Percentiles rank a stretch among this genome's conserved stretches.
Evolutionary conservation across 2,329 filamentous ascomycete genomes (phyloP).

Genomic region (Berkeleyomyces basicola): DNA sequence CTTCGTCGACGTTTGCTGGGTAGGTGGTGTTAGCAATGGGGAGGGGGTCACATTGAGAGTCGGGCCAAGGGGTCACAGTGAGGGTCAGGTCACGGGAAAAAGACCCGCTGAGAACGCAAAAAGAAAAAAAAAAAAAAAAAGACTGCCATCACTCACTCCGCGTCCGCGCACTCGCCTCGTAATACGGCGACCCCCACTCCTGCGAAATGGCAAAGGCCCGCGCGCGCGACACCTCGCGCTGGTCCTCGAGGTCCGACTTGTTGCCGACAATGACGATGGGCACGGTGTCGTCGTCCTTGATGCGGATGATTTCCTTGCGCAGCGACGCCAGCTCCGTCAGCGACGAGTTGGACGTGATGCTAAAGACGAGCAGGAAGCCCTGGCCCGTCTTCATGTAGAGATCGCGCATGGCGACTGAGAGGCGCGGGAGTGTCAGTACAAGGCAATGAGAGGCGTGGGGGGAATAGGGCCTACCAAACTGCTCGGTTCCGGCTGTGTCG

Average conservation of each 20-base stretch:
- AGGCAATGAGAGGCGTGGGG: constrained; percentile 6
- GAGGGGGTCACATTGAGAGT: not conserved
- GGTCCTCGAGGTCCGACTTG: constrained; percentile 79
- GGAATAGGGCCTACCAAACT: constrained; percentile 56
- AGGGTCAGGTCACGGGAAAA: constrained; percentile 3
- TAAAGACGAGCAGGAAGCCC: constrained; percentile 82
- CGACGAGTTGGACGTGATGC: constrained; percentile 74
- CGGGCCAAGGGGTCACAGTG: not conserved
- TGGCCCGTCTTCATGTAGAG: constrained; percentile 89
- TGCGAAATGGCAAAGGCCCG: constrained; percentile 75
- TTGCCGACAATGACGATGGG: constrained; percentile 86
- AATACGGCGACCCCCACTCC: constrained; percentile 77
- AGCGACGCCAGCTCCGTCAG: constrained; percentile 65
- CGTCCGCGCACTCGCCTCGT: constrained; percentile 72
- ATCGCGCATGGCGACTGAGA: constrained; percentile 49
- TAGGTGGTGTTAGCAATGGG: not conserved
- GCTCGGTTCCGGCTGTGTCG: constrained; percentile 81
- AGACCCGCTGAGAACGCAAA: not conserved
- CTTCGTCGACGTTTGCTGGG: constrained; percentile 70
- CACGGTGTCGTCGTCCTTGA: constrained; percentile 73
- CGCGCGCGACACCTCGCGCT: constrained; percentile 59
- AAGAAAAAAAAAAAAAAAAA: not conserved
- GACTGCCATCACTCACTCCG: constrained; percentile 35
- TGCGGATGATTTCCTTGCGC: constrained; percentile 76
- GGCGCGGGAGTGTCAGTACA: constrained; percentile 6